A percentile compares a stretch with the other conserved stretches of the same genome.
Conservation (phyloP, 495 filamentous ascomycete genomes). For the Chlorociboria aeruginascens region DNA sequence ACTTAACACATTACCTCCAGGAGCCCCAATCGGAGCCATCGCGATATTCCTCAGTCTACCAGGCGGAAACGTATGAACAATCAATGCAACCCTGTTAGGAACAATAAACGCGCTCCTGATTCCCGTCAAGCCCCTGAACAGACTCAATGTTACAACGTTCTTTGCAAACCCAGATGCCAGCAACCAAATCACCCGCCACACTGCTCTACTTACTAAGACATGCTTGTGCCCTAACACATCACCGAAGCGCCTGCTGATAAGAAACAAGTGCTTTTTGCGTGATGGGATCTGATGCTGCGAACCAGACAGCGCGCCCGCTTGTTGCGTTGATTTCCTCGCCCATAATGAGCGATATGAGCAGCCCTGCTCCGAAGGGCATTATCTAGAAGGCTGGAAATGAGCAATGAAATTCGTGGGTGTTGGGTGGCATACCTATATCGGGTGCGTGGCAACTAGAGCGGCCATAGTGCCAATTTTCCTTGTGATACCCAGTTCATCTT, state of each 20-base stretch:
- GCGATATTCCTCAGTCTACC: conserved; percentile 34
- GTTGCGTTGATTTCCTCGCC: too few species aligned
- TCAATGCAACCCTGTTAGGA: conserved; percentile 35
- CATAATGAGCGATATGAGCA: too few species aligned
- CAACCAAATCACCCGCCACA: conserved; percentile 26
- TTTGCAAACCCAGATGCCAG: conserved; percentile 31
- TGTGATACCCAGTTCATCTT: too few species aligned
- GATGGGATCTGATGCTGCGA: conserved; percentile 12
- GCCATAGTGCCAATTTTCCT: too few species aligned
- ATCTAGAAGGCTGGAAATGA: too few species aligned
- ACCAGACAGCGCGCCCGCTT: background rate
- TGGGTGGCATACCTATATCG: too few species aligned
- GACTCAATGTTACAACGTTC: conserved; percentile 28
- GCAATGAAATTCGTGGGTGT: too few species aligned
- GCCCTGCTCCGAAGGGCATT: too few species aligned
- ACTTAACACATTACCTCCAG: conserved; percentile 28
- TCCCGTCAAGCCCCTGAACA: conserved; percentile 29
- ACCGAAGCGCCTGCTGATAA: conserved; percentile 35
- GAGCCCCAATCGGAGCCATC: conserved; percentile 38
- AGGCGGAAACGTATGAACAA: conserved; percentile 33
- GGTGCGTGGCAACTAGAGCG: too few species aligned
- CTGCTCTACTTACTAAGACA: conserved; percentile 27
- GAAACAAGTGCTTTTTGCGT: conserved; percentile 39
- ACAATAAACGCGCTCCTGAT: conserved; percentile 35
- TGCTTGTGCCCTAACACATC: conserved; percentile 37